Conservation (phyloP, 306 rosid species). For the Cyclanthera cordifolia region DNA sequence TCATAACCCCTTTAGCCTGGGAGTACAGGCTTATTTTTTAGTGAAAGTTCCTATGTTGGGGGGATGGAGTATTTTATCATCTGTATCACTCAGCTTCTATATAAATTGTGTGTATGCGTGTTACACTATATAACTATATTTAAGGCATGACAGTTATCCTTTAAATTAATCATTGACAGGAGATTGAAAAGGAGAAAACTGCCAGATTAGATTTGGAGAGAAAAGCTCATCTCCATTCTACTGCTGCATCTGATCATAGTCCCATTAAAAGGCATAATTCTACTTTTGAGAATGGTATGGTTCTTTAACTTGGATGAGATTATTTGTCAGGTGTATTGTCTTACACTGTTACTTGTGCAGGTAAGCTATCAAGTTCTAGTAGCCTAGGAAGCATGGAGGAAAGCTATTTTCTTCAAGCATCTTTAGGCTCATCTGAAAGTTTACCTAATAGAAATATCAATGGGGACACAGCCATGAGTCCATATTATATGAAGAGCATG, state of each 20-base stretch:
- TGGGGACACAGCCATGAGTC: slow-evolving; percentile 63
- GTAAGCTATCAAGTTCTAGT: slow-evolving; percentile 78
- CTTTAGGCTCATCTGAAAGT: slow-evolving; percentile 63
- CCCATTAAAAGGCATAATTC: slow-evolving; percentile 41
- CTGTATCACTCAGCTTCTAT: not conserved
- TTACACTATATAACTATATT: not conserved
- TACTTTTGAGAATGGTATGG: slow-evolving; percentile 71
- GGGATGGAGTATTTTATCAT: no score
- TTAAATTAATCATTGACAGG: slow-evolving; percentile 39
- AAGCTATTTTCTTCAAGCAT: slow-evolving; percentile 93
- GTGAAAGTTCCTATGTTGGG: not conserved
- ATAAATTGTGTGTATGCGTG: not conserved
- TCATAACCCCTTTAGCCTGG: slow-evolving; percentile 4
- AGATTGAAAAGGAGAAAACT: slow-evolving; percentile 85
- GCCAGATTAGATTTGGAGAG: slow-evolving; percentile 85
- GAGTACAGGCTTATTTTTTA: not conserved
- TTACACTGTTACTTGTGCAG: slow-evolving; percentile 28
- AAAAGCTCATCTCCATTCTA: slow-evolving; percentile 37
- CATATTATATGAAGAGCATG: slow-evolving; percentile 95
- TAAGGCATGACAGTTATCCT: slow-evolving; percentile 19
- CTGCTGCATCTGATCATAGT: slow-evolving; percentile 46
- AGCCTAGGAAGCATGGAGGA: slow-evolving; percentile 93
- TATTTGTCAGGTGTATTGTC: slow-evolving; percentile 9
- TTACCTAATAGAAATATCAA: slow-evolving; percentile 39
- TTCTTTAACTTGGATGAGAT: slow-evolving; percentile 16